Base-by-base conservation (phyloP, 1,284 basidiomycete species). In the Leccinum variabile region DNA sequence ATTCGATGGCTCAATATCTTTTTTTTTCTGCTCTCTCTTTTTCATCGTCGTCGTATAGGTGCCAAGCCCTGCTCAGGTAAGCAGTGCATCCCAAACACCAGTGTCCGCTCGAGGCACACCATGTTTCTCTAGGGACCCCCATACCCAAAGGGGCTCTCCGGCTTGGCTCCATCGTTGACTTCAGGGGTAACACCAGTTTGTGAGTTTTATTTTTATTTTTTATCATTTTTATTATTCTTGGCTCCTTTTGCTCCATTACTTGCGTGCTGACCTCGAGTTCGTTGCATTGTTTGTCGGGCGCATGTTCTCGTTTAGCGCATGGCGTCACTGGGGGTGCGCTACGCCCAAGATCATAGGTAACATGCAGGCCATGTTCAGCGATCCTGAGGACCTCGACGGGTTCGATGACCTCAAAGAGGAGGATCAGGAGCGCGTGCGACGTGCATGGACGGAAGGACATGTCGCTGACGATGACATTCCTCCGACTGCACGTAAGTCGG, bases 301-400 rank as follows among this genome's bases (percentile, higher is more conserved):
- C 30, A 11, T 59, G 50, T 5, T 39, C 60, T n/a, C 59, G 39
- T 53, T 53, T 46, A 92, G 91, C 68, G 72, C 79, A 54, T 93
- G 89, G 88, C 84, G 90, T 66, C 92, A 95, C 72, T 94, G 89
- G 89, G 89, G 90, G 61, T 96, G 94, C 68, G 82, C 85, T 6
- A 93, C 92, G 0, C 62, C 81, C 25, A 86, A 82, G 67, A 84
- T 94, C 59, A 70, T 95, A 44, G 73, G 75, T n/a, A 92, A 94
- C 71, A 82, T 93, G 76, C 89, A 92, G 76, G 80, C 84, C 33
- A 77, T 78, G 6, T 82, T 90, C 69, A 78, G 81, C 8, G 80
- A 83, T 10, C 79, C 85, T 0, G 80, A 83, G 11, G 92, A 90
- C 1, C 77, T 92, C 35, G 90, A 92, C 68, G 90, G 90, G 18